Conservation (phyloP, 441 rosid genomes). For the Croton setiger region DNA sequence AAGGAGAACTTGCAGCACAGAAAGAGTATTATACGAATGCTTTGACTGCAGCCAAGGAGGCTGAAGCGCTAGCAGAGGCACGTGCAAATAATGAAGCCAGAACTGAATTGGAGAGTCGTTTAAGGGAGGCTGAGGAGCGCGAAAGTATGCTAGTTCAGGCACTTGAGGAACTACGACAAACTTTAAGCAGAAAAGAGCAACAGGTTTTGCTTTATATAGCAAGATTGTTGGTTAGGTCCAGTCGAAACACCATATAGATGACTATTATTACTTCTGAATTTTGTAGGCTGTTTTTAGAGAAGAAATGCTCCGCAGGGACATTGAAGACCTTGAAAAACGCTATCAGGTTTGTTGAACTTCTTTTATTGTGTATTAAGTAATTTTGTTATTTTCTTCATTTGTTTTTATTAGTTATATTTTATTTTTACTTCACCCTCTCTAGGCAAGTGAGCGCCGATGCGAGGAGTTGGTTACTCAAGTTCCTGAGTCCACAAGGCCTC, state of each 20-base stretch:
- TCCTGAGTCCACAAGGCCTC: slow-evolving; percentile 98
- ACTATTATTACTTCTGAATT: slow-evolving; percentile 18
- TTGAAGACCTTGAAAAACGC: slow-evolving; percentile 89
- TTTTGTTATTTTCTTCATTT: slow-evolving; percentile 10
- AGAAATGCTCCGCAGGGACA: slow-evolving; percentile 71
- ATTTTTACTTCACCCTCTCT: slow-evolving; percentile 11
- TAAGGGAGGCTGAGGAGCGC: slow-evolving; percentile 90
- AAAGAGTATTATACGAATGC: slow-evolving; percentile 87
- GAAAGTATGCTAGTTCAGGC: slow-evolving; percentile 94
- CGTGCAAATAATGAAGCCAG: slow-evolving; percentile 89
- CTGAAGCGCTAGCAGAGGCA: slow-evolving; percentile 90
- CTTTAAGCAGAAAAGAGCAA: slow-evolving; percentile 88
- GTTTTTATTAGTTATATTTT: slow-evolving; percentile 11
- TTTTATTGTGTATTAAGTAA: slow-evolving; percentile 7
- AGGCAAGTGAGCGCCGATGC: slow-evolving; percentile 99
- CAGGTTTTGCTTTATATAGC: slow-evolving; percentile 52
- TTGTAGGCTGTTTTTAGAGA: slow-evolving; percentile 76
- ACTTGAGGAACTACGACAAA: slow-evolving; percentile 90
- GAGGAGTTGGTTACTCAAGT: slow-evolving; percentile 97
- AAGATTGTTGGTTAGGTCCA: slow-evolving; percentile 17
- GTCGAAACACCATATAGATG: slow-evolving; percentile 10
- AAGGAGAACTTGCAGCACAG: slow-evolving; percentile 75
- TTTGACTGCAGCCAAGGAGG: slow-evolving; percentile 93
- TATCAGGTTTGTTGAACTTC: slow-evolving; percentile 62
- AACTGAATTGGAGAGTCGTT: slow-evolving; percentile 77